phyloP scores from a whole-genome alignment of 2,329 filamentous ascomycete species.

The Phialemoniopsis sp. region DNA sequence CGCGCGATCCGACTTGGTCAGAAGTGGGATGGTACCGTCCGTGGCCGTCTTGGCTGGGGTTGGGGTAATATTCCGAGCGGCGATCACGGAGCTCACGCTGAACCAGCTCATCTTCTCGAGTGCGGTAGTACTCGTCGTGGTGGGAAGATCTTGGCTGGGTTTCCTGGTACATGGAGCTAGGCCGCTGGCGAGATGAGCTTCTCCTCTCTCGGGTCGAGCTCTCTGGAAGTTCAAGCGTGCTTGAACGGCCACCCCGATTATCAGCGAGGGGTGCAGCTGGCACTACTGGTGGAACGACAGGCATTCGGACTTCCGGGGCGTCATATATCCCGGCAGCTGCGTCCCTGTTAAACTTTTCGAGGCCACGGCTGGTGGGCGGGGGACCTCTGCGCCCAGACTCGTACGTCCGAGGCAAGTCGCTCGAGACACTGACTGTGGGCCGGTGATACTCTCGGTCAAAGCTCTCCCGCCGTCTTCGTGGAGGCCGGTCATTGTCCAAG shows the following conservation, averaged over 20 bases:
- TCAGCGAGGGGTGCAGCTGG: slow-evolving; percentile 32
- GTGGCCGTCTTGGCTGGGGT: slow-evolving; percentile 32
- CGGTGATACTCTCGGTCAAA: slow-evolving; percentile 51
- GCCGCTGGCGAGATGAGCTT: slow-evolving; percentile 30
- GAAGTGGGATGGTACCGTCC: too few species aligned
- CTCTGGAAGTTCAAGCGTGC: slow-evolving; percentile 22
- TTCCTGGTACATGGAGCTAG: slow-evolving; percentile 51
- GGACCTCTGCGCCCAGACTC: slow-evolving; percentile 44
- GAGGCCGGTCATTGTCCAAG: slow-evolving; percentile 44
- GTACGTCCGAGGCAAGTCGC: slow-evolving; percentile 41
- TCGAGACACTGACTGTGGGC: slow-evolving; percentile 48
- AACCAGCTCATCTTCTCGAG: slow-evolving; percentile 40
- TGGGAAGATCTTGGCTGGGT: slow-evolving; percentile 32
- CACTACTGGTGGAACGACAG: slow-evolving; percentile 21
- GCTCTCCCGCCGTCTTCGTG: slow-evolving; percentile 44
- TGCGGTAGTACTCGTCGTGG: slow-evolving; percentile 43
- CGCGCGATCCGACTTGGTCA: slow-evolving; percentile 34
- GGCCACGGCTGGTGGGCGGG: slow-evolving; percentile 65
- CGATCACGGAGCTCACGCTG: slow-evolving; percentile 37
- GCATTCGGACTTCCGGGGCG: slow-evolving; percentile 37
- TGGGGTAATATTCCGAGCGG: slow-evolving; percentile 36
- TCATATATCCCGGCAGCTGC: slow-evolving; percentile 38
- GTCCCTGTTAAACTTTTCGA: slow-evolving; percentile 61
- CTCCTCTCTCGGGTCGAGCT: slow-evolving; percentile 25
- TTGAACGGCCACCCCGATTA: too few species aligned